Percentiles rank a stretch among this genome's conserved stretches.
phyloP scores from a whole-genome alignment of 345 rosid genomes.

The Lumnitzera littorea region DNA sequence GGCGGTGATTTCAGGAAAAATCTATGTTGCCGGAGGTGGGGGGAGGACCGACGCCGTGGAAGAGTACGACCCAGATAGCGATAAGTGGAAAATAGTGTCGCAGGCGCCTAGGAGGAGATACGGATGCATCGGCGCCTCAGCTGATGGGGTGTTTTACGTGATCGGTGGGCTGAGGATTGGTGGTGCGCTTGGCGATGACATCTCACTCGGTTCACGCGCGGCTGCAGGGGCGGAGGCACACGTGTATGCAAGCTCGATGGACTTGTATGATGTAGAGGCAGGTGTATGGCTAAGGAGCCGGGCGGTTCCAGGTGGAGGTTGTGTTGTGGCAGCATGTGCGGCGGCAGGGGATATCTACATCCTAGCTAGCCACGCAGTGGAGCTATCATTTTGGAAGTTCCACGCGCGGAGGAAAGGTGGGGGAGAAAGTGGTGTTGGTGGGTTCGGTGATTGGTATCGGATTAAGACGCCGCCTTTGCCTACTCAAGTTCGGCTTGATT shows the following conservation, averaged over 20 bases:
- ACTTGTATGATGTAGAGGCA: slow-evolving; percentile 61
- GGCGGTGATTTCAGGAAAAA: slow-evolving; percentile 49
- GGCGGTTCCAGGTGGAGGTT: slow-evolving; percentile 82
- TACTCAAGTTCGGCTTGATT: slow-evolving; percentile 55
- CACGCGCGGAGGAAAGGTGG: slow-evolving; percentile 39
- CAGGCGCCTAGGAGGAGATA: slow-evolving; percentile 55
- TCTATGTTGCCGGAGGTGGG: slow-evolving; percentile 66
- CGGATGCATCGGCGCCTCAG: slow-evolving; percentile 80
- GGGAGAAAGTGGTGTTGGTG: slow-evolving; percentile 1
- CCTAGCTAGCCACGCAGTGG: slow-evolving; percentile 80
- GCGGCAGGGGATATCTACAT: slow-evolving; percentile 50
- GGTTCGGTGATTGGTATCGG: slow-evolving; percentile 77
- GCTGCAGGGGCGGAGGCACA: slow-evolving; percentile 45
- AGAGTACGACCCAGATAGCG: slow-evolving; percentile 67
- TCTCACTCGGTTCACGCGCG: slow-evolving; percentile 19
- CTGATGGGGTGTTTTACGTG: slow-evolving; percentile 72
- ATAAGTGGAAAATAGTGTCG: slow-evolving; percentile 56
- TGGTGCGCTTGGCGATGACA: slow-evolving; percentile 18
- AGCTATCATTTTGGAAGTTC: slow-evolving; percentile 83
- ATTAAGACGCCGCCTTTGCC: slow-evolving; percentile 75
- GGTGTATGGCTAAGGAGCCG: slow-evolving; percentile 72
- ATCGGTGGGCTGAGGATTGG: slow-evolving; percentile 83
- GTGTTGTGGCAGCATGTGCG: slow-evolving; percentile 84
- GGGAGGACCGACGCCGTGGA: slow-evolving; percentile 47
- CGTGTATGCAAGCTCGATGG: slow-evolving; percentile 82